A percentile compares a stretch with the other conserved stretches of the same genome.
Evolutionary conservation across 1,139 yeast species (phyloP).

Genomic region (Suhomyces terraborum): DNA sequence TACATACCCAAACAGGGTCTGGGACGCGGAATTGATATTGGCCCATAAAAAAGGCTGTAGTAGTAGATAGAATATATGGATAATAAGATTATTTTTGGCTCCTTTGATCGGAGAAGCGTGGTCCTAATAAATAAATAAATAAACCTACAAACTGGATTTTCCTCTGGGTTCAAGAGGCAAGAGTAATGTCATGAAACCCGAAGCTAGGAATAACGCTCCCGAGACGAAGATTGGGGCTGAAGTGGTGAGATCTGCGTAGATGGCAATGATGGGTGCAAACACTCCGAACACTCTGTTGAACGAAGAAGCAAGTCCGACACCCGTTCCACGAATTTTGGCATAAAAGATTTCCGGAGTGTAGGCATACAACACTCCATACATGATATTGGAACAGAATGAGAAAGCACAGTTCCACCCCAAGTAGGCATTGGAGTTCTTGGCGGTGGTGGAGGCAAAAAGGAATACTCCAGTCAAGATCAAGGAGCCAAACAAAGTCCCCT

Average conservation of each 20-base stretch:
- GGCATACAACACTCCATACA: constrained; percentile 49
- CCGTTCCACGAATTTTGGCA: constrained; percentile 45
- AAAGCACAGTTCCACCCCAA: constrained; percentile 50
- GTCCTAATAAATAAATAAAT: background rate
- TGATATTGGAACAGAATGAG: constrained; percentile 42
- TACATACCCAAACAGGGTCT: background rate
- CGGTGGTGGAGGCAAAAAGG: constrained; percentile 45
- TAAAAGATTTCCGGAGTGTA: constrained; percentile 50
- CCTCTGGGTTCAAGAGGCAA: constrained; percentile 45
- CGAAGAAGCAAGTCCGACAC: constrained; percentile 46
- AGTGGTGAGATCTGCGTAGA: constrained; percentile 44
- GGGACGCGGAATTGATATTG: background rate
- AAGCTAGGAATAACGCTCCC: constrained; percentile 41
- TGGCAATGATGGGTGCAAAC: constrained; percentile 49
- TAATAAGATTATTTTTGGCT: too few relatives aligned
- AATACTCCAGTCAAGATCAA: constrained; percentile 42
- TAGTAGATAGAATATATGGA: background rate
- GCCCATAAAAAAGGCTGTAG: background rate
- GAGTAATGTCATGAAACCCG: constrained; percentile 37
- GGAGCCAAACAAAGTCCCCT: constrained; percentile 39
- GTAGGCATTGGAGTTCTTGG: constrained; percentile 39
- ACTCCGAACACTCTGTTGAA: constrained; percentile 45
- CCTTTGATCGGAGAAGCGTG: too few relatives aligned
- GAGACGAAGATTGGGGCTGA: constrained; percentile 48
- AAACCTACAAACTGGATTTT: constrained; percentile 16